Conservation (phyloP, 495 filamentous ascomycete genomes). For the Halenospora varia region DNA sequence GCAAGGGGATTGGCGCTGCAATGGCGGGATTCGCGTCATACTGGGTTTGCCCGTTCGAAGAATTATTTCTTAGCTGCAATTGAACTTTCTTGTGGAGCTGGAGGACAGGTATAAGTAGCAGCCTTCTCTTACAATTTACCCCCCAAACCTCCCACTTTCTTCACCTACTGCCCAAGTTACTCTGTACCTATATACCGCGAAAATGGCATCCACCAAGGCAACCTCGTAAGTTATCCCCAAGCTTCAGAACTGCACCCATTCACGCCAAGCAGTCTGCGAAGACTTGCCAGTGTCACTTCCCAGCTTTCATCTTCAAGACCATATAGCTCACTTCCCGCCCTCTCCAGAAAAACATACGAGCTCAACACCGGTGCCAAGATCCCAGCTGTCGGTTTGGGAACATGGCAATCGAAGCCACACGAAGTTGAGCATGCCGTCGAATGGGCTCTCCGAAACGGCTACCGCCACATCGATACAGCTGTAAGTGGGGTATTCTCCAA, state of each 20-base stretch:
- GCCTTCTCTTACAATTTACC: background rate
- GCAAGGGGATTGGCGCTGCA: background rate
- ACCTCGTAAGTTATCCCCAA: constrained; percentile 13
- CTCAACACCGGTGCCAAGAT: constrained; percentile 77
- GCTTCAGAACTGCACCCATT: constrained; percentile 3
- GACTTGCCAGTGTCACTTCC: constrained; percentile 10
- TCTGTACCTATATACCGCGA: background rate
- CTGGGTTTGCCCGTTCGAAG: background rate
- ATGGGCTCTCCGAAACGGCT: constrained; percentile 57
- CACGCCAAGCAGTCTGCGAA: constrained; percentile 22
- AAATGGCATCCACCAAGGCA: constrained; percentile 13
- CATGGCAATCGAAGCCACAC: constrained; percentile 70
- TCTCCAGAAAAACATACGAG: constrained; percentile 42
- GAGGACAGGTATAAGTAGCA: constrained; percentile 11
- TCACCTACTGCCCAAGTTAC: background rate
- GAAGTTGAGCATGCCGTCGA: constrained; percentile 51
- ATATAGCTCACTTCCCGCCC: constrained; percentile 18
- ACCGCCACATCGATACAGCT: constrained; percentile 56
- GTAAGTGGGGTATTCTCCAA: constrained; percentile 7
- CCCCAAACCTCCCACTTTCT: background rate
- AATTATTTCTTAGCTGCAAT: background rate
- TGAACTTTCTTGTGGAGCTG: background rate
- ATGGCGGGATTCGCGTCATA: background rate
- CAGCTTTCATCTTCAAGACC: constrained; percentile 8
- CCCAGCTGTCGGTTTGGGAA: constrained; percentile 72